phyloP scores from a whole-genome alignment of 179 eudicot species.

The Amaranthus tricolor region DNA sequence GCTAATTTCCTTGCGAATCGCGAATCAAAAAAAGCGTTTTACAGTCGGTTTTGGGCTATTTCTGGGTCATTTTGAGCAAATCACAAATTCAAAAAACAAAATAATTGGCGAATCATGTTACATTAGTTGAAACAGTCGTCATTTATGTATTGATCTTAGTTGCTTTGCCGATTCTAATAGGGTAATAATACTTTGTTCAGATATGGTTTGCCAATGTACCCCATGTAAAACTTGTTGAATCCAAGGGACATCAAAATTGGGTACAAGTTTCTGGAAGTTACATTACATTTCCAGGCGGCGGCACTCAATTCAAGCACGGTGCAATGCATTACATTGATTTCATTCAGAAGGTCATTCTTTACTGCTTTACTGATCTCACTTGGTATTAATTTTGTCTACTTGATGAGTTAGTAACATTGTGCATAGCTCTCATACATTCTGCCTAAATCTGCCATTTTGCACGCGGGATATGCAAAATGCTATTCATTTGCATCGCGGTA shows the following conservation, averaged over 20 bases:
- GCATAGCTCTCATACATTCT: background rate
- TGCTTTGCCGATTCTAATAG: background rate
- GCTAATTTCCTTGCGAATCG: too few species aligned
- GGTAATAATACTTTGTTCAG: slow-evolving; percentile 25
- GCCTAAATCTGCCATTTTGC: too few species aligned
- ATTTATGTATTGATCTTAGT: background rate
- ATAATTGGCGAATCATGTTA: too few species aligned
- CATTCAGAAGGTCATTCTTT: slow-evolving; percentile 34
- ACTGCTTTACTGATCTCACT: background rate
- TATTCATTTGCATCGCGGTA: background rate
- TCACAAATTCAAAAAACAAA: too few species aligned
- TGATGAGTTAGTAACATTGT: background rate
- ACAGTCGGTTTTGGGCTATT: too few species aligned
- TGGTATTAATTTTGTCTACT: background rate
- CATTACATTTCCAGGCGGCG: slow-evolving; percentile 45
- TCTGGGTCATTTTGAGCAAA: too few species aligned
- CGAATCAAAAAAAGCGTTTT: too few species aligned
- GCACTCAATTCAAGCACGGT: slow-evolving; percentile 41
- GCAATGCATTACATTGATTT: slow-evolving; percentile 40
- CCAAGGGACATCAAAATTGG: slow-evolving; percentile 49
- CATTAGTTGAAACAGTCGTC: background rate
- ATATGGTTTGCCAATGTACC: slow-evolving; percentile 46
- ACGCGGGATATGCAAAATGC: too few species aligned
- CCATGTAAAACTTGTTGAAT: slow-evolving; percentile 37
- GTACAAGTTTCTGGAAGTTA: slow-evolving; percentile 37